Conservation (phyloP, 1,139 yeast genomes). For the Kodamaea fungicola region DNA sequence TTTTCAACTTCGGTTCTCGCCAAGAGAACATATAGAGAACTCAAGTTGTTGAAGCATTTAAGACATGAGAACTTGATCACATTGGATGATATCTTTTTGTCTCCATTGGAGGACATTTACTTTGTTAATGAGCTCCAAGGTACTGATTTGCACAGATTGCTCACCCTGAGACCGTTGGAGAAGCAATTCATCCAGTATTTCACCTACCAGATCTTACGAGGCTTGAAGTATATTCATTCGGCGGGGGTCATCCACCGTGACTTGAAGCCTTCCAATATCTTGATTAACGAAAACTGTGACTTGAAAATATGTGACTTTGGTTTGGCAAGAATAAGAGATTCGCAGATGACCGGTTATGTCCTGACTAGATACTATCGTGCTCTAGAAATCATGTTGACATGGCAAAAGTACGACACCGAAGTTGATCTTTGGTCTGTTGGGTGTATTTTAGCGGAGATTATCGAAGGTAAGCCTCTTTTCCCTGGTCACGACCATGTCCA, state of each 20-base stretch:
- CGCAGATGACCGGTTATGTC: slow-evolving; percentile 98
- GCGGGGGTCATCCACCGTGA: slow-evolving; percentile 32
- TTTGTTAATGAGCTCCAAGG: slow-evolving; percentile 97
- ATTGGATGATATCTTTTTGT: slow-evolving; percentile 87
- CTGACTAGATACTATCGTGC: slow-evolving; percentile 96
- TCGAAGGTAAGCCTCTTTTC: slow-evolving; percentile 96
- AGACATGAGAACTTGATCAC: slow-evolving; percentile 94
- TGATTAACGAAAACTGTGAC: slow-evolving; percentile 29
- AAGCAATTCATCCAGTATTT: slow-evolving; percentile 96
- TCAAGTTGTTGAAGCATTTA: slow-evolving; percentile 86
- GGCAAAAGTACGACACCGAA: slow-evolving; percentile 99
- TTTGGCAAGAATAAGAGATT: slow-evolving; percentile 93
- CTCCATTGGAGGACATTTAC: slow-evolving; percentile 94
- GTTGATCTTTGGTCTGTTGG: slow-evolving; percentile 99
- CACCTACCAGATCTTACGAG: slow-evolving; percentile 39
- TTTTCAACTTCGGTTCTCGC: slow-evolving; percentile 93
- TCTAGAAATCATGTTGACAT: slow-evolving; percentile 97
- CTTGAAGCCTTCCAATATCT: slow-evolving; percentile 25
- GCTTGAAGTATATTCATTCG: slow-evolving; percentile 26
- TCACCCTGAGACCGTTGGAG: slow-evolving; percentile 91
- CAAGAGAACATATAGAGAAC: slow-evolving; percentile 92
- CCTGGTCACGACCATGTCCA: slow-evolving; percentile 99
- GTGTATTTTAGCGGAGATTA: slow-evolving; percentile 97
- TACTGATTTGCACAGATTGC: slow-evolving; percentile 86
- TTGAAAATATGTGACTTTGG: slow-evolving; percentile 38